Percentiles rank a stretch among this genome's conserved stretches.
phyloP scores from a whole-genome alignment of 345 rosid genomes.

The Noccaea bulbosa region DNA sequence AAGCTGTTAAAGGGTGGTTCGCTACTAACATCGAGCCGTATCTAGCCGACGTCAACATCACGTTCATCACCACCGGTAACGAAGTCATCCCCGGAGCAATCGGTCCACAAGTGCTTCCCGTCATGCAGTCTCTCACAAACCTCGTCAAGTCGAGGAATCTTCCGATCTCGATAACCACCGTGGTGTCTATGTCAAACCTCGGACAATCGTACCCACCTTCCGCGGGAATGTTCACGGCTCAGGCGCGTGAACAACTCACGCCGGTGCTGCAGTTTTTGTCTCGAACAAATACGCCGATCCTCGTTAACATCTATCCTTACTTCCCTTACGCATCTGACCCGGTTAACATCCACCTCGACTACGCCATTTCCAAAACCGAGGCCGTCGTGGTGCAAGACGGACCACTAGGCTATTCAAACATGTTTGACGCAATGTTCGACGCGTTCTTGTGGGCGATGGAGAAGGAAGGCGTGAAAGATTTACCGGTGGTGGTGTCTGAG shows the following conservation, averaged over 20 bases:
- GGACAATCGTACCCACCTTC: conserved; percentile 53
- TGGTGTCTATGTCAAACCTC: conserved; percentile 20
- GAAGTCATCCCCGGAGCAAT: conserved; percentile 47
- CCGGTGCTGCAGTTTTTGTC: conserved; percentile 35
- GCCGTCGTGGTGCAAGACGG: conserved; percentile 43
- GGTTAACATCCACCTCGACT: conserved; percentile 30
- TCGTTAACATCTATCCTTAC: conserved; percentile 54
- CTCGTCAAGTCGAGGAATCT: conserved; percentile 35
- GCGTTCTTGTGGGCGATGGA: conserved; percentile 43
- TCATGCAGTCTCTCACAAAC: conserved; percentile 41
- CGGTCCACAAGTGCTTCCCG: conserved; percentile 36
- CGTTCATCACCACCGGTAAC: conserved; percentile 47
- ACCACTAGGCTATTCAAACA: conserved; percentile 36
- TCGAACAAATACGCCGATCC: conserved; percentile 32
- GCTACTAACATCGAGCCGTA: conserved; percentile 39
- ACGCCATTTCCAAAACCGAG: conserved; percentile 26
- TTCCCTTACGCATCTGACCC: conserved; percentile 47
- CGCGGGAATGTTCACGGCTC: conserved; percentile 25
- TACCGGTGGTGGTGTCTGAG: conserved; percentile 41
- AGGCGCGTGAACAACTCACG: conserved; percentile 25
- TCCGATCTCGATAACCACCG: conserved; percentile 39
- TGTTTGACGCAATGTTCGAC: conserved; percentile 53
- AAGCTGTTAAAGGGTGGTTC: conserved; percentile 43
- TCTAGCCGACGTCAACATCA: conserved; percentile 36
- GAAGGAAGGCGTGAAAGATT: conserved; percentile 19